These are phyloP conservation scores for Escovopsis sp. DNA, from an alignment of 2,329 filamentous ascomycete species.

Conservation along the genomic window DNA sequence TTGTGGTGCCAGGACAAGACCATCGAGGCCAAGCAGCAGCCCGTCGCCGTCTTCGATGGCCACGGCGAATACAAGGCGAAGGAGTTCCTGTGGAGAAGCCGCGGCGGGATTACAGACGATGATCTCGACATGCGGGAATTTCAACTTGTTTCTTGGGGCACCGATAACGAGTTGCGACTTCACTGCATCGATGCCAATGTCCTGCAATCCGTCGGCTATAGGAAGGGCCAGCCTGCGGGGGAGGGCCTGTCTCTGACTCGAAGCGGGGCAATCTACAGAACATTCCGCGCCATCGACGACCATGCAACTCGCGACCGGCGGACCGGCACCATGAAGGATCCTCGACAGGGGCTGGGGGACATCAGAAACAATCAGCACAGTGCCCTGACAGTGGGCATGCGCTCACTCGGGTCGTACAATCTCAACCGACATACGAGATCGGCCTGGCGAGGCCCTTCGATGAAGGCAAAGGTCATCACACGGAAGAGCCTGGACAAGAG, in stretches of 20 bases:
- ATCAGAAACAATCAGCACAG: constrained; percentile 26
- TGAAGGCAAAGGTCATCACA: constrained; percentile 38
- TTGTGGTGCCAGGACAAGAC: constrained; percentile 30
- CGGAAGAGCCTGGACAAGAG: constrained; percentile 30
- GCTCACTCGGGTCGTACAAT: constrained; percentile 15
- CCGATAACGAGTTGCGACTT: constrained; percentile 68
- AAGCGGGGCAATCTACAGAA: constrained; percentile 73
- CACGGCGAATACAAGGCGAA: constrained; percentile 60
- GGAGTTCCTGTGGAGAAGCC: constrained; percentile 79
- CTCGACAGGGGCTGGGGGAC: constrained; percentile 31
- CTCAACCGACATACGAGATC: constrained; percentile 17
- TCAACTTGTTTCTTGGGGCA: constrained; percentile 84
- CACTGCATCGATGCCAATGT: constrained; percentile 55
- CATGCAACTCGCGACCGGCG: constrained; percentile 41
- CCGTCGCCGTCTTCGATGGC: constrained; percentile 44
- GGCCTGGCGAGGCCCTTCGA: constrained; percentile 41
- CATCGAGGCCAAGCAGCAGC: constrained; percentile 28
- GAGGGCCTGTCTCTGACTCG: constrained; percentile 60
- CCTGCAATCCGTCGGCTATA: constrained; percentile 55
- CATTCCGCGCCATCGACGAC: constrained; percentile 61
- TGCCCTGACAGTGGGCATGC: constrained; percentile 29
- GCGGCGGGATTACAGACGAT: constrained; percentile 52
- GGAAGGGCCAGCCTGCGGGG: constrained; percentile 50
- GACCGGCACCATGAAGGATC: constrained; percentile 46
- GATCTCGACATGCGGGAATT: constrained; percentile 76